Percentiles rank a stretch among this genome's conserved stretches.
phyloP scores from a whole-genome alignment of 1,139 yeast genomes.

The Protomyces pachydermus region DNA sequence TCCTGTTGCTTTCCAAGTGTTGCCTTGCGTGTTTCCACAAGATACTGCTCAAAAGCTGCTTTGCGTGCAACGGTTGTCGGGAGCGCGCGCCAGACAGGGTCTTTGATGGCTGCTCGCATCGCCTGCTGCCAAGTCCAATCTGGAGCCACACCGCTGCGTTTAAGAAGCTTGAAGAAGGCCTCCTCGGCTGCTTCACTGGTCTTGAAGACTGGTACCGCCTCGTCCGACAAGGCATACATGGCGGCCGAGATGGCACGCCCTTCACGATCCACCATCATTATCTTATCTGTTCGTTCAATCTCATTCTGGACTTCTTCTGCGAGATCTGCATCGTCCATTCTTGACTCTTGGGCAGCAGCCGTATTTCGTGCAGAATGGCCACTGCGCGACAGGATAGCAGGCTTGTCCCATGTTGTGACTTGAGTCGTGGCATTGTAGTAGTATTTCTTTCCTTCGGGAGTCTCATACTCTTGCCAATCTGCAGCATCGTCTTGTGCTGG shows the following conservation, averaged over 20 bases:
- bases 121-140: constrained; percentile 72
- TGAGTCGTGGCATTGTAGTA: constrained; percentile 64
- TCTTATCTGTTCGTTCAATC: constrained; percentile 8
- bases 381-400: constrained; percentile 38
- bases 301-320: constrained; percentile 4
- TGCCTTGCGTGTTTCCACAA: constrained; percentile 52
- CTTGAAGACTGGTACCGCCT: constrained; percentile 22
- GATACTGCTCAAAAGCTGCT: constrained; percentile 59
- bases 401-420: constrained; percentile 77
- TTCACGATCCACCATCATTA: constrained; percentile 7
- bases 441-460: constrained; percentile 68
- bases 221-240: constrained; percentile 20
- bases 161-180: constrained; percentile 52
- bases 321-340: constrained; percentile 1
- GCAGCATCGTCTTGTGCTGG: constrained; percentile 34
- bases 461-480: constrained; percentile 59
- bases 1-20: constrained; percentile 53
- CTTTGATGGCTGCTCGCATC: constrained; percentile 54
- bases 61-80: constrained; percentile 59
- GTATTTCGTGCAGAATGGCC: not conserved
- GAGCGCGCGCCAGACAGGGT: constrained; percentile 67
- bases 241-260: constrained; percentile 24
- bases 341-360: not conserved
- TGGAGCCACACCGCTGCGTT: constrained; percentile 55
- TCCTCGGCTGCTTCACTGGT: constrained; percentile 43